Evolutionary conservation across 176 grass and related monocot species (phyloP).

Genomic region (Eleusine indica): DNA sequence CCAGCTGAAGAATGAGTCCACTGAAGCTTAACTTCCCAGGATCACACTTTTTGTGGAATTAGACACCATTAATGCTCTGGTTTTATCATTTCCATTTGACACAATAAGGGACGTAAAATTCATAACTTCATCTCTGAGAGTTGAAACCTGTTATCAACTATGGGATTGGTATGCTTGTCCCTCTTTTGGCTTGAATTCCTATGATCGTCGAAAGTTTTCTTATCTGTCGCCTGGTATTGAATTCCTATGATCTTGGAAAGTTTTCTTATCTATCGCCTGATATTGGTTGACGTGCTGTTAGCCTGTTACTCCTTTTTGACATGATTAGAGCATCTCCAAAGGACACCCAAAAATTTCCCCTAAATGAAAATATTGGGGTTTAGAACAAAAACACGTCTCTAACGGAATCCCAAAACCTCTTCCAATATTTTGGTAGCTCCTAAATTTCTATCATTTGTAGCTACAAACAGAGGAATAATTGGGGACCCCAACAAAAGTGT

Average conservation of each 20-base stretch:
- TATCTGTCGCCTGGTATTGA: neutral
- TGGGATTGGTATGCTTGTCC: slow-evolving; percentile 21
- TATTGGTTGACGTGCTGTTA: no score
- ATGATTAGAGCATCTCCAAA: no score
- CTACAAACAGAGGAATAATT: no score
- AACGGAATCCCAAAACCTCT: no score
- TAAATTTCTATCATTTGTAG: no score
- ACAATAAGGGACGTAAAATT: slow-evolving; percentile 46
- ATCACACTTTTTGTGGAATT: slow-evolving; percentile 18
- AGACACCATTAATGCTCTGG: neutral
- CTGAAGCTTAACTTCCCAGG: neutral
- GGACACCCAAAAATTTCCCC: no score
- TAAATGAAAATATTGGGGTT: no score
- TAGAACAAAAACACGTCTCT: no score
- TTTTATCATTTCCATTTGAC: slow-evolving; percentile 35
- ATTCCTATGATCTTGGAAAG: neutral
- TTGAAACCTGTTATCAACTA: slow-evolving; percentile 20
- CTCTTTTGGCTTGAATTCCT: neutral
- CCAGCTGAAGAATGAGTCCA: slow-evolving; percentile 63
- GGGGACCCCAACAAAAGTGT: no score
- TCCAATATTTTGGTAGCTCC: no score
- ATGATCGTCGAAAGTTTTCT: neutral
- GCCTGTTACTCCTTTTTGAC: no score
- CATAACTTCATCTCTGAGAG: slow-evolving; percentile 1
- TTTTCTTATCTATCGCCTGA: neutral